Base-by-base conservation (phyloP, 768 basidiomycete genomes). In the Psilocybe tampanensis region DNA sequence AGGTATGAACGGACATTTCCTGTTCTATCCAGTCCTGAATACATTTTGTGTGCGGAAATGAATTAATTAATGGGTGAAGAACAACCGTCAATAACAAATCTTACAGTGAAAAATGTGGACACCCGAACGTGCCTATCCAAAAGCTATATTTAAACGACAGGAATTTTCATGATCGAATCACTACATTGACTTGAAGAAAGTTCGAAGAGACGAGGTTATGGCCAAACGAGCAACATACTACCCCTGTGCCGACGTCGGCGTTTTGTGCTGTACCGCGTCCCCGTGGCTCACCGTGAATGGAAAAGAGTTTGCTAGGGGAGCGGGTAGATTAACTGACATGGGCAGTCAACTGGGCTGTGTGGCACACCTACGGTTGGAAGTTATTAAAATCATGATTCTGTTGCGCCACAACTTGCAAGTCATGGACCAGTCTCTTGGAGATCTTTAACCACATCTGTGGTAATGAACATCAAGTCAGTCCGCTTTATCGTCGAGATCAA, bases 361-460 rank as follows among this genome's bases (percentile, higher is more conserved):
- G 36, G 36, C 36, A 26, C 19, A 48, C 47, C 24, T 48, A 48
- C 47, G 24, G 47, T 33, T 48, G 15, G 47, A 39, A 17, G 15
- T 48, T 29, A 48, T 48, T 32, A 48, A 48, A 48, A 33, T 48
- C 44, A 17, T 48, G 47, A 48, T 48, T 48, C 29, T 48, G 47
- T 48, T 48, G 47, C 47, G 47, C 47, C 47, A 48, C 47, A 48
- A 48, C 26, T 18, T 48, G n/a, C n/a, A 11, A 17, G 26, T 18
- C 18, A 17, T 32, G 26, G 26, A 18, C 29, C 29, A 18, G 5
- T 17, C 26, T 32, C 32, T 48, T 13, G 36, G 36, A 13, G 47
- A 48, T n/a, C 15, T 17, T 29, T 18, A 13, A 48, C 47, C 47
- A 33, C 18, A 17, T 4, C n/a, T 48, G n/a, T 48, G 47, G 47